A percentile compares a stretch with the other conserved stretches of the same genome.
phyloP scores from a whole-genome alignment of 768 basidiomycete genomes.

The Amanita subjunquillea region DNA sequence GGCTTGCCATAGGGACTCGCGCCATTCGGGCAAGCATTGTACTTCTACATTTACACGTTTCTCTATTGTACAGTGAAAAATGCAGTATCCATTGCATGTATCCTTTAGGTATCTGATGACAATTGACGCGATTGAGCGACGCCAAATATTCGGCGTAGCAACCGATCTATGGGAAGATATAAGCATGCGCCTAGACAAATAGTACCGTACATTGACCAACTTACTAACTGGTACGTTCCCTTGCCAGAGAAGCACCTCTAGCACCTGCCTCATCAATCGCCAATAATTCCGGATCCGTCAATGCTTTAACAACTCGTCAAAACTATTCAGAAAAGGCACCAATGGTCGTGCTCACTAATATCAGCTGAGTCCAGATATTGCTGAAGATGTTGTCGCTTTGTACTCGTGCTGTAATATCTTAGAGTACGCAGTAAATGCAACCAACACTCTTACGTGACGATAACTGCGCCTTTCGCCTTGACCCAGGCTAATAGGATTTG shows the following conservation, averaged over 20 bases:
- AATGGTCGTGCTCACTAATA: conserved; percentile 20
- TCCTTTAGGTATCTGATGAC: background rate
- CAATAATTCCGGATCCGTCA: conserved; percentile 47
- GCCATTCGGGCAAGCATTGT: background rate
- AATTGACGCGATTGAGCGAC: background rate
- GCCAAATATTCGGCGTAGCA: background rate
- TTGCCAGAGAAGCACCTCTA: conserved; percentile 26
- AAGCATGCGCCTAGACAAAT: background rate
- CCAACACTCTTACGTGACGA: conserved; percentile 45
- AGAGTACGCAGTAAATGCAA: background rate
- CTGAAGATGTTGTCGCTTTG: conserved; percentile 46
- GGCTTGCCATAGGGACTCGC: background rate
- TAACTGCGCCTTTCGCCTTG: conserved; percentile 50
- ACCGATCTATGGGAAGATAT: background rate
- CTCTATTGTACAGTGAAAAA: background rate
- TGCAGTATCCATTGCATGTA: conserved; percentile 2
- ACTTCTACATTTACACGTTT: background rate
- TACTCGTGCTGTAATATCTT: conserved; percentile 38
- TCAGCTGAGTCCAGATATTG: conserved; percentile 63
- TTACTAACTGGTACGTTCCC: no score
- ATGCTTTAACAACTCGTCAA: conserved; percentile 24
- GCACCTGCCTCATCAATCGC: conserved; percentile 58
- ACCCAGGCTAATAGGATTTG: conserved; percentile 69
- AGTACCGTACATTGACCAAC: background rate
- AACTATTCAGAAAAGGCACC: background rate